These are phyloP conservation scores for Bruguiera hainesii DNA, from an alignment of 441 rosid species.

Conservation along the genomic window DNA sequence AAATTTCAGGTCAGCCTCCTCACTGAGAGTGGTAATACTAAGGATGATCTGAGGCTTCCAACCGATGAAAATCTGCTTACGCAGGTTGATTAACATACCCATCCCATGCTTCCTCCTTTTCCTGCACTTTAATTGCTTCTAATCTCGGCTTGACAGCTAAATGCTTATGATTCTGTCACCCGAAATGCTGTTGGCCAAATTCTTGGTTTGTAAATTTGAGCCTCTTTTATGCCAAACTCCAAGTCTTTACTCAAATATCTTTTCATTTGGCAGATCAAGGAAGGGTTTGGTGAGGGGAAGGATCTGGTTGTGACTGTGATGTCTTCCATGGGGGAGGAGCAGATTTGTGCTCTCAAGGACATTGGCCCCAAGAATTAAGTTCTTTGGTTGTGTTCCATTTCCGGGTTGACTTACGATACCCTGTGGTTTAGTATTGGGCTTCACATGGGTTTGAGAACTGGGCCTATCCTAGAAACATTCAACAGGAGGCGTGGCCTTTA, in stretches of 20 bases:
- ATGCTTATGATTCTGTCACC: neutral
- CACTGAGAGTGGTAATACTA: constrained; percentile 80
- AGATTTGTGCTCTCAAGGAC: constrained; percentile 86
- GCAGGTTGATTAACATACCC: constrained; percentile 37
- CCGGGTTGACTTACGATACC: constrained; percentile 10
- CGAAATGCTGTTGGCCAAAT: neutral
- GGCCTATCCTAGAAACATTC: constrained; percentile 10
- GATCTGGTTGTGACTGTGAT: constrained; percentile 84
- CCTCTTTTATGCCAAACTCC: neutral
- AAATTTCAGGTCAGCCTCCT: constrained; percentile 76
- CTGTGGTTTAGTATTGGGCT: constrained; percentile 21
- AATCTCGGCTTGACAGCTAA: neutral
- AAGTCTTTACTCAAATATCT: neutral
- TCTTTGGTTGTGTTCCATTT: neutral
- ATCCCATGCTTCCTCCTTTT: neutral
- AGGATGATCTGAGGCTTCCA: constrained; percentile 96
- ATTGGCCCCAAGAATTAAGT: constrained; percentile 61
- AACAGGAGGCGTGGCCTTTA: constrained; percentile 21
- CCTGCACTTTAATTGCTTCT: too few relatives aligned
- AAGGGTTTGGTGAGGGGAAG: constrained; percentile 76
- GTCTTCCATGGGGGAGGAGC: constrained; percentile 98
- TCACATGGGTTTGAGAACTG: constrained; percentile 14
- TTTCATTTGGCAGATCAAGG: constrained; percentile 50
- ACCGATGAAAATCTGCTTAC: constrained; percentile 69
- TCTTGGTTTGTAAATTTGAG: too few relatives aligned